A percentile compares a stretch with the other conserved stretches of the same genome.
Evolutionary conservation across 352 stramenopile species (phyloP).

Genomic region (Globisporangium paroecandrum): DNA sequence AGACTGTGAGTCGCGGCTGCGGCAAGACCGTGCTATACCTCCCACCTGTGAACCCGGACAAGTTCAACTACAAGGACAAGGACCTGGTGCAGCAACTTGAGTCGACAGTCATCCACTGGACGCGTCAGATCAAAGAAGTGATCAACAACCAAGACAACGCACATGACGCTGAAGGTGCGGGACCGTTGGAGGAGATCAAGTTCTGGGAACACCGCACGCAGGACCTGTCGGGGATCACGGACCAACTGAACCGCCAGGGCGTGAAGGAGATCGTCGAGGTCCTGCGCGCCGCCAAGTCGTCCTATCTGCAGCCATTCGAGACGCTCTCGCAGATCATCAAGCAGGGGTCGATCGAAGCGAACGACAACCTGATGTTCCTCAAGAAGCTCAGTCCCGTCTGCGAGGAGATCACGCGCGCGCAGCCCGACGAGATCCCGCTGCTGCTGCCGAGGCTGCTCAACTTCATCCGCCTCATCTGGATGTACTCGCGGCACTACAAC

Average conservation of each 20-base stretch:
- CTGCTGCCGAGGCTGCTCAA: slow-evolving; percentile 91
- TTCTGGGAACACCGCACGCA: slow-evolving; percentile 93
- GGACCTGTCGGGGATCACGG: slow-evolving; percentile 92
- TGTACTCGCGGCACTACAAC: slow-evolving; percentile 93
- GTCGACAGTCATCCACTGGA: slow-evolving; percentile 96
- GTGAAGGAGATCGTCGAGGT: slow-evolving; percentile 91
- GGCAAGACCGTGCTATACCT: slow-evolving; percentile 95
- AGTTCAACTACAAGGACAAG: slow-evolving; percentile 91
- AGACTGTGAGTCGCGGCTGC: slow-evolving; percentile 87
- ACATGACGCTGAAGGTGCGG: slow-evolving; percentile 86
- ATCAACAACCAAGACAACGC: slow-evolving; percentile 95
- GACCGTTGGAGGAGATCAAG: slow-evolving; percentile 94
- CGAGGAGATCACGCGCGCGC: slow-evolving; percentile 80
- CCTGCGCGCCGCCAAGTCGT: slow-evolving; percentile 86
- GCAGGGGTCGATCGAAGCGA: slow-evolving; percentile 87
- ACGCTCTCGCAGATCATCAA: slow-evolving; percentile 92
- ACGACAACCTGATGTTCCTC: slow-evolving; percentile 95
- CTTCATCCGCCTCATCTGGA: slow-evolving; percentile 94
- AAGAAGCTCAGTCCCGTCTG: slow-evolving; percentile 90
- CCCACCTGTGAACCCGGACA: slow-evolving; percentile 72
- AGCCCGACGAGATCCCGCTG: slow-evolving; percentile 86
- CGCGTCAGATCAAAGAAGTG: slow-evolving; percentile 96
- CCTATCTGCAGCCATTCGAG: slow-evolving; percentile 92
- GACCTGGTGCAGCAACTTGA: slow-evolving; percentile 95
- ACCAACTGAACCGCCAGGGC: slow-evolving; percentile 88